These are phyloP conservation scores for Pseudopyricularia cyperi DNA, from an alignment of 2,329 filamentous ascomycete species.

Conservation along the genomic window DNA sequence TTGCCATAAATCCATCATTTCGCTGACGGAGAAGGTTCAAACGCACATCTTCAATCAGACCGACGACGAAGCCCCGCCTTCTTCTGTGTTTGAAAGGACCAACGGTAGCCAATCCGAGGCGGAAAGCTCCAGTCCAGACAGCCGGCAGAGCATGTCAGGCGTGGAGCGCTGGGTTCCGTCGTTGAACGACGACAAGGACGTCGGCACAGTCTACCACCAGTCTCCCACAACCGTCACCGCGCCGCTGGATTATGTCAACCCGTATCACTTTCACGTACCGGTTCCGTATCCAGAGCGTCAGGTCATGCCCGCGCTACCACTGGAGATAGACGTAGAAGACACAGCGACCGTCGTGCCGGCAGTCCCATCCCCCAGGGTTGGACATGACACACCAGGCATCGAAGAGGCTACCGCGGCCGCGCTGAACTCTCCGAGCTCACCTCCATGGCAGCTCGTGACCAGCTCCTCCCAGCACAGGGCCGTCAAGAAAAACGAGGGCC, in stretches of 20 bases:
- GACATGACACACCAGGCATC: background rate
- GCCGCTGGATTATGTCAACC: conserved; percentile 13
- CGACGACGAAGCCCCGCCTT: conserved; percentile 16
- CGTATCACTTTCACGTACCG: conserved; percentile 23
- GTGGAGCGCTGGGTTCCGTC: conserved; percentile 8
- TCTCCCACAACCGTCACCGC: conserved; percentile 17
- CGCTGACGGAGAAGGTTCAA: conserved; percentile 25
- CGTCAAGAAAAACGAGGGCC: conserved; percentile 21
- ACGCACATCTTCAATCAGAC: conserved; percentile 21
- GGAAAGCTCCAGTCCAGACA: conserved; percentile 22
- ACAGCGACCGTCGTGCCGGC: conserved; percentile 17
- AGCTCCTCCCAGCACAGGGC: conserved; percentile 21
- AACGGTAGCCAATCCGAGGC: conserved; percentile 33
- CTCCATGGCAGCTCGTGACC: background rate
- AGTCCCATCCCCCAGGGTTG: conserved; percentile 1
- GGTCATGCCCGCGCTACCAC: conserved; percentile 12
- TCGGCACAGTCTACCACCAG: conserved; percentile 13
- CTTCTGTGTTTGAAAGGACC: conserved; percentile 35
- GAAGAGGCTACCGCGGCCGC: background rate
- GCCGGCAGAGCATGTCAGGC: conserved; percentile 17
- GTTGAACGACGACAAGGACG: conserved; percentile 7
- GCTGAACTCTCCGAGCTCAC: background rate
- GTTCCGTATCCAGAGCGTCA: conserved; percentile 10
- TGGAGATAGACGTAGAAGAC: conserved; percentile 15
- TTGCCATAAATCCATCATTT: conserved; percentile 28